phyloP scores from a whole-genome alignment of 176 grass and related monocot genomes.

The Cenchrus fungigraminus region DNA sequence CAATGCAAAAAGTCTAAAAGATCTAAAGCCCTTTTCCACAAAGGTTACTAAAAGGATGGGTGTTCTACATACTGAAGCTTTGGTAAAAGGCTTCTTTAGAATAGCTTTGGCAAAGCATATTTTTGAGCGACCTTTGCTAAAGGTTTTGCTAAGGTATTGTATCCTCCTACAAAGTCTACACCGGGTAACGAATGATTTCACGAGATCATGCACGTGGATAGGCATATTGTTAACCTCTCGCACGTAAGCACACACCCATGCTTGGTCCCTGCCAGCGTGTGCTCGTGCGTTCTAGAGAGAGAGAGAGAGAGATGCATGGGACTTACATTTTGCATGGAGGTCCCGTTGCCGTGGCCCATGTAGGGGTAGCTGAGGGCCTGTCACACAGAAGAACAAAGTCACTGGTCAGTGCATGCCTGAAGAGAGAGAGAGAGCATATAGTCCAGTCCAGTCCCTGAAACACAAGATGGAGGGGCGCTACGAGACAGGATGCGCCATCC shows the following conservation, averaged over 20 bases:
- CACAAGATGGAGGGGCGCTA: constrained; percentile 34
- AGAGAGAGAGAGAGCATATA: constrained; percentile 29
- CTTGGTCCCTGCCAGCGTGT: constrained; percentile 22
- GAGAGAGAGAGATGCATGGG: constrained; percentile 4
- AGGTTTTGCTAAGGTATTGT: neutral
- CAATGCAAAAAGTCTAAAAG: constrained; percentile 21
- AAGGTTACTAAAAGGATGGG: constrained; percentile 35
- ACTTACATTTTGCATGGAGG: constrained; percentile 68
- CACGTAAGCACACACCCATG: constrained; percentile 1
- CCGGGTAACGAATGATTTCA: neutral
- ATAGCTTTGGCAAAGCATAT: constrained; percentile 37
- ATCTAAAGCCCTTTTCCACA: constrained; percentile 17
- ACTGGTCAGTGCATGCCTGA: constrained; percentile 3
- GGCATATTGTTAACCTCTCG: constrained; percentile 18
- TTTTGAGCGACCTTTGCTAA: neutral
- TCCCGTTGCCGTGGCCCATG: constrained; percentile 63
- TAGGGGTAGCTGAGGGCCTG: constrained; percentile 93
- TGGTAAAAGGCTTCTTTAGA: constrained; percentile 30
- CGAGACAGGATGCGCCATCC: constrained; percentile 30
- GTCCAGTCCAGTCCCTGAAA: constrained; percentile 24
- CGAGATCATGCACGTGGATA: constrained; percentile 28
- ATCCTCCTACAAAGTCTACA: constrained; percentile 15
- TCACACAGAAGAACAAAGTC: constrained; percentile 46
- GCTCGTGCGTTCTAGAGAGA: neutral
- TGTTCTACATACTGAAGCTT: constrained; percentile 15